Conservation (phyloP, 352 stramenopile species). For the Phytophthora macrochlamydospora region DNA sequence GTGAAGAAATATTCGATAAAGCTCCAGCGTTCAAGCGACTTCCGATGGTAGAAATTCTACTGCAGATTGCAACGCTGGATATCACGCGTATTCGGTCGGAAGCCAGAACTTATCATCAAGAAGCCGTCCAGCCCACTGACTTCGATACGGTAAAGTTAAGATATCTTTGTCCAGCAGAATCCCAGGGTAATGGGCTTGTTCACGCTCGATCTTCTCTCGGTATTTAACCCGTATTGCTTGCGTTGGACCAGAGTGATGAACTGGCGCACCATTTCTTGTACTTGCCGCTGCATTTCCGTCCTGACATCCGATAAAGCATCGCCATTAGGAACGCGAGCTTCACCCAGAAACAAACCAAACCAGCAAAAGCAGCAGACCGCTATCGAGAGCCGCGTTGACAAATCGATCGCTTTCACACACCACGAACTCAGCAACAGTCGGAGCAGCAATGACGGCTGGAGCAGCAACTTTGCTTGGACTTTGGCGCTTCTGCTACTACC, state of each 20-base stretch:
- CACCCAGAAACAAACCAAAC: slow-evolving; percentile 43
- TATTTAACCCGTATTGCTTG: slow-evolving; percentile 23
- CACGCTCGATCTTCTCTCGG: slow-evolving; percentile 12
- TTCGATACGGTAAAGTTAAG: slow-evolving; percentile 30
- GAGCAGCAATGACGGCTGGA: not conserved
- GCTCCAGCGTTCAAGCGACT: slow-evolving; percentile 52
- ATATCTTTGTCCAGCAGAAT: not conserved
- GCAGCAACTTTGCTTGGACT: slow-evolving; percentile 19
- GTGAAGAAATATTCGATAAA: slow-evolving; percentile 30
- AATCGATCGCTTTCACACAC: slow-evolving; percentile 43
- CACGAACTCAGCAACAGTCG: slow-evolving; percentile 22
- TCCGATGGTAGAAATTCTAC: slow-evolving; percentile 46
- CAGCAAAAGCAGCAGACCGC: slow-evolving; percentile 46
- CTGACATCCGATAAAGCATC: slow-evolving; percentile 6
- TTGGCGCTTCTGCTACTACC: slow-evolving; percentile 12
- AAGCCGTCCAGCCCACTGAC: slow-evolving; percentile 27
- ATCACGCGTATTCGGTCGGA: slow-evolving; percentile 42
- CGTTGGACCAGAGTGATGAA: slow-evolving; percentile 37
- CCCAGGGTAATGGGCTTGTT: slow-evolving; percentile 1
- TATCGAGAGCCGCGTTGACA: slow-evolving; percentile 40
- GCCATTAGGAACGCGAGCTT: slow-evolving; percentile 22
- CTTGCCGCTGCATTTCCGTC: slow-evolving; percentile 18
- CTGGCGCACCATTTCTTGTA: slow-evolving; percentile 30
- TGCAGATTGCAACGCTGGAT: slow-evolving; percentile 59
- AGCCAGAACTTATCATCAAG: slow-evolving; percentile 16